Base-by-base conservation (phyloP, 106 monocot species). In the Triglochin maritima region DNA sequence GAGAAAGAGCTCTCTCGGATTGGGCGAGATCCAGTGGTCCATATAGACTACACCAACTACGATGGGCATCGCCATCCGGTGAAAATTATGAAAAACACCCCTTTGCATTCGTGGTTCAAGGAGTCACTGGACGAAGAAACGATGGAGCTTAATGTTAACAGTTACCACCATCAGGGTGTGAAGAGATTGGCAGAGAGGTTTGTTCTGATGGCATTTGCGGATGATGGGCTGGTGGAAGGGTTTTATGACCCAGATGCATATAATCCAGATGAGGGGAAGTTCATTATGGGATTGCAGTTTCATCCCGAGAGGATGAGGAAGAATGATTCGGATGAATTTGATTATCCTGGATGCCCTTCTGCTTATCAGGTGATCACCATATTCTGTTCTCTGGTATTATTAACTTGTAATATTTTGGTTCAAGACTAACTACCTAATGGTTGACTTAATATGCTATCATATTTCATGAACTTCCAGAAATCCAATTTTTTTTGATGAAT, bases 81-180 rank as follows among this genome's bases (percentile, higher is more conserved):
- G 44, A 75, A 67, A 52, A 71, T 91, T 3, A 69, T 84, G 46
- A 68, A 81, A 64, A 11, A 52, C 55, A 85, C 83, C 2, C 92
- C 92, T 3, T 43, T 93, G 43, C 76, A 80, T 43, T 2, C 52
- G 7, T 93, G 92, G 92, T 91, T 91, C 64, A 42, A 53, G 50
- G 84, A 82, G 64, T 84, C 84, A 5, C 56, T 89, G 55, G 60
- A 69, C 15, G 59, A 68, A 5, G 74, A 69, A 51, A 69, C 46
- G 43, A 78, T 66, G 81, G 85, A 85, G 81, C n/a, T 96, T 7
- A 52, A 49, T 79, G 88, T 96, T 76, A 96, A 96, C 44, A 96
- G 95, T 64, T 96, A 96, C 62, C 95, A 96, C 72, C 95, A 96
- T 62, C 95, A 96, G 47, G 95, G 95, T 12, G 83, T 88, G 62